Percentiles rank a stretch among this genome's conserved stretches.
These are phyloP conservation scores for Sutorius eximius DNA, from an alignment of 1,284 basidiomycete species.

Conservation along the genomic window DNA sequence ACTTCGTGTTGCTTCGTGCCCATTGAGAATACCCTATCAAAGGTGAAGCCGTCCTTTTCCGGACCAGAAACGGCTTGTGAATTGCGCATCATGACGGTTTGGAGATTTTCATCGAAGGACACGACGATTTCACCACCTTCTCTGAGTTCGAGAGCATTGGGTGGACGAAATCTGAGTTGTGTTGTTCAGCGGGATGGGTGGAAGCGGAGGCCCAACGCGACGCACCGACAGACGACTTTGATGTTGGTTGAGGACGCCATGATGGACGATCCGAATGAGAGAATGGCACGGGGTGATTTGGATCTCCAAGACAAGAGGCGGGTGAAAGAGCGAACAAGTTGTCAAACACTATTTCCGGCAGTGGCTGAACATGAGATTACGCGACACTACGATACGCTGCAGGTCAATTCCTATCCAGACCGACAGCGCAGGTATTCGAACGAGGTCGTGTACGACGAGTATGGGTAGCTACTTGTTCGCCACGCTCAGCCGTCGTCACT, in stretches of 20 bases:
- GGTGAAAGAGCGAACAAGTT: slow-evolving; percentile 18
- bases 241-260: slow-evolving; percentile 83
- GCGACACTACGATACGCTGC: neutral
- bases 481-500: slow-evolving; percentile 43
- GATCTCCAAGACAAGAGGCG: slow-evolving; percentile 7
- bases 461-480: slow-evolving; percentile 8
- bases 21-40: slow-evolving; percentile 97
- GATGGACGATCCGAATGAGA: slow-evolving; percentile 30
- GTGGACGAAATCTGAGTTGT: slow-evolving; percentile 82
- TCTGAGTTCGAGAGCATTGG: slow-evolving; percentile 88
- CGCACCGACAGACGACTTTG: slow-evolving; percentile 93
- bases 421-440: neutral
- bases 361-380: slow-evolving; percentile 32
- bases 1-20: slow-evolving; percentile 91
- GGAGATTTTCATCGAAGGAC: slow-evolving; percentile 82
- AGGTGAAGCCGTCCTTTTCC: slow-evolving; percentile 93
- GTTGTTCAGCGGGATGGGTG: slow-evolving; percentile 9
- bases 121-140: slow-evolving; percentile 93
- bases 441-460: neutral
- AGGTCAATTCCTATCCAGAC: slow-evolving; percentile 9
- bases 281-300: slow-evolving; percentile 14
- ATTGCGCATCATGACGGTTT: slow-evolving; percentile 80
- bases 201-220: slow-evolving; percentile 1
- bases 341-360: slow-evolving; percentile 22
- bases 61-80: slow-evolving; percentile 66